Evolutionary conservation across 139 green algal genomes (phyloP).

Genomic region (Chlorella sp.): DNA sequence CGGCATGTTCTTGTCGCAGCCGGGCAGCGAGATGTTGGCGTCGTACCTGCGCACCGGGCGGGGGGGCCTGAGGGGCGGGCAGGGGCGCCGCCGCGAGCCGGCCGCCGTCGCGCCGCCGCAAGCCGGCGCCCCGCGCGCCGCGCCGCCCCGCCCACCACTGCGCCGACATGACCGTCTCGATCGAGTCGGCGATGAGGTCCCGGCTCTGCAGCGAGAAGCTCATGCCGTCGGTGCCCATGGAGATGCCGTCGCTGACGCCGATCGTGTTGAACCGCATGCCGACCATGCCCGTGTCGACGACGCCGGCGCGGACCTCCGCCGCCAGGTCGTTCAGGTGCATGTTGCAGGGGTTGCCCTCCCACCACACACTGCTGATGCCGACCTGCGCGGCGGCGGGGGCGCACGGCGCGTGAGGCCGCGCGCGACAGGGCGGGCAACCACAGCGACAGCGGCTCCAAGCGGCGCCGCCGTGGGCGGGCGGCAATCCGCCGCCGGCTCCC

Average conservation of each 20-base stretch:
- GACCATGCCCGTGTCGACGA: constrained; percentile 85
- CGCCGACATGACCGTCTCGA: constrained; percentile 96
- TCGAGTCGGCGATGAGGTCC: constrained; percentile 94
- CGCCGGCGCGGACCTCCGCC: constrained; percentile 91
- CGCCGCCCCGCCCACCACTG: constrained; percentile 74
- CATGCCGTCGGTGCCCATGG: constrained; percentile 99
- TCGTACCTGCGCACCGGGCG: constrained; percentile 75
- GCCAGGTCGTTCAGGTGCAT: constrained; percentile 98
- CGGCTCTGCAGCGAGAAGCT: constrained; percentile 86
- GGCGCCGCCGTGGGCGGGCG: too few relatives aligned
- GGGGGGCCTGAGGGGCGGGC: not conserved
- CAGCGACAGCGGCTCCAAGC: not conserved
- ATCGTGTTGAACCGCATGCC: constrained; percentile 95
- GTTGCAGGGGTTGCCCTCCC: constrained; percentile 99
- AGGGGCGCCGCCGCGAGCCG: too few relatives aligned
- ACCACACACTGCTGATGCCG: constrained; percentile 96
- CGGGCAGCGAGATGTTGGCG: constrained; percentile 87
- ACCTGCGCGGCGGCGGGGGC: constrained; percentile 53
- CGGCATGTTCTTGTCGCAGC: constrained; percentile 99
- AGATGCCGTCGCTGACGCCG: constrained; percentile 95
- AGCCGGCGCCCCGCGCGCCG: not conserved
- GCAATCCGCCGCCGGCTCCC: not conserved
- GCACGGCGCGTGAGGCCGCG: not conserved
- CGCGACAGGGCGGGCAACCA: not conserved
- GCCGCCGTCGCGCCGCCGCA: too few relatives aligned